Base-by-base conservation (phyloP, 345 rosid species). In the Noccaea caerulescens region DNA sequence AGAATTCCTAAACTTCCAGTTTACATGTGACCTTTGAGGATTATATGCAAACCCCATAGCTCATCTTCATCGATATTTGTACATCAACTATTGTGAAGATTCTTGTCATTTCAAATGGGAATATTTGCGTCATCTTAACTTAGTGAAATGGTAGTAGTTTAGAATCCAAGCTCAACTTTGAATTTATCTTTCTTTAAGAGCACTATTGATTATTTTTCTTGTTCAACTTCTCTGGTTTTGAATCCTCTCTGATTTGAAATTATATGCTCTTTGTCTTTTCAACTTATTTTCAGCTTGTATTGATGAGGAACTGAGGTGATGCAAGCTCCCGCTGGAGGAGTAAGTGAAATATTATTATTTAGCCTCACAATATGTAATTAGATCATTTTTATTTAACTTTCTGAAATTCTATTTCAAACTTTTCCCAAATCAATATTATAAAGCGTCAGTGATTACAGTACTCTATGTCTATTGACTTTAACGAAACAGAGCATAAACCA, bases 241-340 rank as follows among this genome's bases (percentile, higher is more conserved):
- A 16, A 11, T 66, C 14, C 6, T 66, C 12, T 52, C 12, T 52
- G 60, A 25, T 53, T 23, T 41, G 6, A 34, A 34, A 68, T 8
- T 32, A n/a, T 27, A 34, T 36, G 18, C 42, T 56, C 42, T 8
- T 56, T 56, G 42, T 58, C 10, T 63, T 16, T 30, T 55, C 41
- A 30, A 4, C 33, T 30, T 23, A 20, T 13, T 70, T 6, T 23
- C 68, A 74, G 78, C 55, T 49, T 74, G 72, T 62, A 42, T 58
- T 74, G 73, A 34, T 59, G 62, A 67, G 13, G 78, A 74, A 10
- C 68, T 58, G 7, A 33, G 3, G 10, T 67, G 72, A 67, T 74
- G 55, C 55, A 41, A 65, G 42, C 7, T 72, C 39, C 8, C 8
- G 10, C 13, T 54, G 53, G 47, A 54, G 47, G 38, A 53, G 34